These are phyloP conservation scores for Vigna angularis DNA, from an alignment of 306 rosid species.

Conservation along the genomic window DNA sequence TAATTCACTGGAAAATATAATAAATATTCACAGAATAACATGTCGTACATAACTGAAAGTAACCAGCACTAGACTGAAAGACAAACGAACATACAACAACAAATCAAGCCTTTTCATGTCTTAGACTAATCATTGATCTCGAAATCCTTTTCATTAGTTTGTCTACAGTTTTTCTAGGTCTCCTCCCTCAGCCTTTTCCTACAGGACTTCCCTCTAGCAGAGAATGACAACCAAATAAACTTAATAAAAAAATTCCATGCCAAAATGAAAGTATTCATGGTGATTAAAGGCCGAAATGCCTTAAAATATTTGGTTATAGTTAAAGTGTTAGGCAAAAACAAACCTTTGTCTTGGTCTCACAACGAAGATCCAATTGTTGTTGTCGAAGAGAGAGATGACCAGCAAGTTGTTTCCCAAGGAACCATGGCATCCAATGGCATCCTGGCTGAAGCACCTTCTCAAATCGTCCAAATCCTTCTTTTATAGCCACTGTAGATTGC, in stretches of 20 bases:
- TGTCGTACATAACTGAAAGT: no score
- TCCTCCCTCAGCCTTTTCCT: background rate
- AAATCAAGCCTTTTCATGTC: background rate
- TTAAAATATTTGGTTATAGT: conserved; percentile 26
- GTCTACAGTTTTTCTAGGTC: background rate
- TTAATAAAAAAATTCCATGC: background rate
- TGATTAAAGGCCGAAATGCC: conserved; percentile 5
- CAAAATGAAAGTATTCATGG: background rate
- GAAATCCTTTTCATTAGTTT: background rate
- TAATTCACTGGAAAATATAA: background rate
- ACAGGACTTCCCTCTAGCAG: background rate
- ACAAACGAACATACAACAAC: background rate
- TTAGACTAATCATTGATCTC: background rate
- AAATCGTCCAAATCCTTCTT: conserved; percentile 77
- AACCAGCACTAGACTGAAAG: background rate
- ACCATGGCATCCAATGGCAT: conserved; percentile 93
- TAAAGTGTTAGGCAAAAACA: conserved; percentile 30
- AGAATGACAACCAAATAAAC: background rate
- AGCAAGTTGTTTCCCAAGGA: conserved; percentile 66
- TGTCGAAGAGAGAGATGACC: conserved; percentile 90
- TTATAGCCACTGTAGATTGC: conserved; percentile 82
- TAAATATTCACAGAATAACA: no score
- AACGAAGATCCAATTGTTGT: conserved; percentile 85
- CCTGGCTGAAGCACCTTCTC: conserved; percentile 87
- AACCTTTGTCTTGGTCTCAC: conserved; percentile 98